Percentiles rank a stretch among this genome's conserved stretches.
Conservation (phyloP, 2,329 filamentous ascomycete genomes). For the Diaporthe aspalathi region DNA sequence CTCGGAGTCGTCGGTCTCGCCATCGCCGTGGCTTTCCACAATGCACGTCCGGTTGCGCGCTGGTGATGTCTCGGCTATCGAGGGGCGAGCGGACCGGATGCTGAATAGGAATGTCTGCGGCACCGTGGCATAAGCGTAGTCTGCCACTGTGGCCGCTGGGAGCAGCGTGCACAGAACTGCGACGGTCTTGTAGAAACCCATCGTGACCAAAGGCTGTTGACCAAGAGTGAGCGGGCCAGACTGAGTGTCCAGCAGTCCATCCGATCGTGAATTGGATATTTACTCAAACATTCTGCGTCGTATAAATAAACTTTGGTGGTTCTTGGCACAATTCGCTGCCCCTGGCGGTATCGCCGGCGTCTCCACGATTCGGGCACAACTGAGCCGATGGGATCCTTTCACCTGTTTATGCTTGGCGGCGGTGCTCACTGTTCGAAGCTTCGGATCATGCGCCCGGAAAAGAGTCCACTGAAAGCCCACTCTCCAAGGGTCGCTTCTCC, state of each 20-base stretch:
- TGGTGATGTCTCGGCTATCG: conserved; percentile 5
- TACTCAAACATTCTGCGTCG: neutral
- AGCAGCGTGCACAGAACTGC: conserved; percentile 1
- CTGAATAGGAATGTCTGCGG: conserved; percentile 18
- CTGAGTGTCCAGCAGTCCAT: neutral
- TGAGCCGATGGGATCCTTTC: conserved; percentile 14
- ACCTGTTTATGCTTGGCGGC: conserved; percentile 10
- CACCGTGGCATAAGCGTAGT: conserved; percentile 3
- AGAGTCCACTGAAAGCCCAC: conserved; percentile 8
- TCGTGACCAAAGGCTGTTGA: neutral
- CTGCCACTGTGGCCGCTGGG: neutral
- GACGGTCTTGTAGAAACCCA: neutral
- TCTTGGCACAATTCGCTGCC: neutral
- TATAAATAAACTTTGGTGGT: neutral
- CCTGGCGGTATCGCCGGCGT: neutral
- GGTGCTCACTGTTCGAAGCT: neutral
- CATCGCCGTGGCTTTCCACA: conserved; percentile 64
- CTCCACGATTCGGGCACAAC: conserved; percentile 14
- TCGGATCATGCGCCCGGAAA: conserved; percentile 27
- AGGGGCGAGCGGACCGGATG: conserved; percentile 20
- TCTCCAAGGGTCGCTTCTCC: conserved; percentile 10
- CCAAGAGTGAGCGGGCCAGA: too few species aligned
- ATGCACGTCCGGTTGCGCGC: conserved; percentile 50
- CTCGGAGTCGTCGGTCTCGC: conserved; percentile 43
- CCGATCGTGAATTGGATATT: neutral